Evolutionary conservation across 2,329 filamentous ascomycete species (phyloP).

Genomic region (Xylaria multiplex): DNA sequence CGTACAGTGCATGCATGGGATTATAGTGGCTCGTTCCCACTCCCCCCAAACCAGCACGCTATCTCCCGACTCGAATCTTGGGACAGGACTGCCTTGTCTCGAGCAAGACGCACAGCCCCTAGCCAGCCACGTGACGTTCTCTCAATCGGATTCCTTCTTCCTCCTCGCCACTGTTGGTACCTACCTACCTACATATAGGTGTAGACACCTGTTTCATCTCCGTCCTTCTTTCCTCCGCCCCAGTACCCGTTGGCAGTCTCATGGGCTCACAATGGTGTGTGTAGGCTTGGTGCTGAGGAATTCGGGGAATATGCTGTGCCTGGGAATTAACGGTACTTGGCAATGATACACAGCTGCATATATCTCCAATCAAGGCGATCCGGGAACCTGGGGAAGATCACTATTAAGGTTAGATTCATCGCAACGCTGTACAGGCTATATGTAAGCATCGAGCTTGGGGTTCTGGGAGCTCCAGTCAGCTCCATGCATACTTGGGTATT

Average conservation of each 20-base stretch:
- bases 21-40: slow-evolving; percentile 27
- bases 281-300: neutral
- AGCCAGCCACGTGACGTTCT: slow-evolving; percentile 30
- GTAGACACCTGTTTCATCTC: slow-evolving; percentile 1
- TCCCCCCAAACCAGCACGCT: slow-evolving; percentile 21
- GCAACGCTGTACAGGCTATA: slow-evolving; percentile 15
- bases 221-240: slow-evolving; percentile 12
- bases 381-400: slow-evolving; percentile 35
- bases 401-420: slow-evolving; percentile 33
- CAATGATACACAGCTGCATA: slow-evolving; percentile 18
- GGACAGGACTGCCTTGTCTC: slow-evolving; percentile 22
- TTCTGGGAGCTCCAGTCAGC: slow-evolving; percentile 15
- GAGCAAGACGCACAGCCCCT: slow-evolving; percentile 27
- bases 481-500: neutral
- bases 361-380: slow-evolving; percentile 28
- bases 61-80: slow-evolving; percentile 20
- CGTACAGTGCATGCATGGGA: slow-evolving; percentile 16
- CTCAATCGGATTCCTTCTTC: slow-evolving; percentile 12
- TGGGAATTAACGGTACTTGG: slow-evolving; percentile 19
- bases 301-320: slow-evolving; percentile 10
- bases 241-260: slow-evolving; percentile 5
- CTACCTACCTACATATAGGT: neutral
- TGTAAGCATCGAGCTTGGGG: slow-evolving; percentile 9
- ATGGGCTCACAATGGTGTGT: slow-evolving; percentile 9
- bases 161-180: neutral